Percentiles rank a stretch among this genome's conserved stretches.
These are phyloP conservation scores for Quercus engelmannii DNA, from an alignment of 306 rosid species.

Conservation along the genomic window DNA sequence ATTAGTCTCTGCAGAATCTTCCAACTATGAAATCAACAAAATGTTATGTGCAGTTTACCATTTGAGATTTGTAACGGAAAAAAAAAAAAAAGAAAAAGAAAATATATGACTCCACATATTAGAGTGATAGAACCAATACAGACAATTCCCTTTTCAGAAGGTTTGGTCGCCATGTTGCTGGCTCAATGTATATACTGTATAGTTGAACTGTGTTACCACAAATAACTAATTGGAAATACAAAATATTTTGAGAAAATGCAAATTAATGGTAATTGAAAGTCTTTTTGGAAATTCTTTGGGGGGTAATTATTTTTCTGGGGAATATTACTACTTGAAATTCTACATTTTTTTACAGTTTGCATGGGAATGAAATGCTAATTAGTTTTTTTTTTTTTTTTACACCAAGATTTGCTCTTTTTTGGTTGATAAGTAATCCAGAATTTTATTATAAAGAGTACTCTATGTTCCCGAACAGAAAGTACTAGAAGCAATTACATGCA, in stretches of 20 bases:
- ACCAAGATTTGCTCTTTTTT: background rate
- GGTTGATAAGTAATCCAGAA: too few relatives aligned
- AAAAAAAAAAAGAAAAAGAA: too few relatives aligned
- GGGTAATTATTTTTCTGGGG: background rate
- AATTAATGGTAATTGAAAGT: background rate
- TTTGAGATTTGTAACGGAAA: background rate
- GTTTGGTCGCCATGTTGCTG: background rate
- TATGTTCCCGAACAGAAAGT: too few relatives aligned
- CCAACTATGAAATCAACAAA: conserved; percentile 1
- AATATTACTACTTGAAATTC: too few relatives aligned
- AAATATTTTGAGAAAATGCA: background rate
- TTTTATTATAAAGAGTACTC: too few relatives aligned
- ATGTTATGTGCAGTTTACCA: background rate
- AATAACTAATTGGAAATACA: background rate
- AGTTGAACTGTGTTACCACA: background rate
- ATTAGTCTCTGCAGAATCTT: conserved; percentile 3
- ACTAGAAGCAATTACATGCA: too few relatives aligned
- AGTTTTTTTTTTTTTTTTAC: background rate
- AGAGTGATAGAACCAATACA: background rate
- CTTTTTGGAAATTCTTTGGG: background rate
- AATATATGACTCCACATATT: background rate
- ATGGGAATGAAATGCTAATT: background rate
- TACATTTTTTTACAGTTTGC: too few relatives aligned
- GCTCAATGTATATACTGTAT: background rate
- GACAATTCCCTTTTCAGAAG: background rate